These are phyloP conservation scores for Picochlorum sp. DNA, from an alignment of 139 green algal genomes.

Conservation along the genomic window DNA sequence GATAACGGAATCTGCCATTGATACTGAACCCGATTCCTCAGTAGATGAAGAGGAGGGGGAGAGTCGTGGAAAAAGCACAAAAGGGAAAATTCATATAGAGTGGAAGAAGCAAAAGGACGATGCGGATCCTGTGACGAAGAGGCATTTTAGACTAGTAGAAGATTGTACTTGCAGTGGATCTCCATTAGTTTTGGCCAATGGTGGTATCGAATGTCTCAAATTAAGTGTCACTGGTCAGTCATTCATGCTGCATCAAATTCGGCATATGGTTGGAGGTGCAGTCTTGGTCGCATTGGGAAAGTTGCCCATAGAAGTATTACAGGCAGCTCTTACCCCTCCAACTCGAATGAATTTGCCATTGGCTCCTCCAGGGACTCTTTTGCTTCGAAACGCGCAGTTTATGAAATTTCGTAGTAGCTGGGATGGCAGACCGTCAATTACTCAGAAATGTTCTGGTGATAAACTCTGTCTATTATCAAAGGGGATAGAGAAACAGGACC, in stretches of 20 bases:
- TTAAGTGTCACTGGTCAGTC: slow-evolving; percentile 37
- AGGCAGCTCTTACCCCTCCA: slow-evolving; percentile 40
- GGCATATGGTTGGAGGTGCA: slow-evolving; percentile 67
- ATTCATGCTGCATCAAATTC: slow-evolving; percentile 75
- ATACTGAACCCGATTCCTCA: background rate
- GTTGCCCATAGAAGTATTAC: slow-evolving; percentile 48
- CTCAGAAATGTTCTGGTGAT: slow-evolving; percentile 9
- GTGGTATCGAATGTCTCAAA: slow-evolving; percentile 35
- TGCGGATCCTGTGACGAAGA: background rate
- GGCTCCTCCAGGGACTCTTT: slow-evolving; percentile 59
- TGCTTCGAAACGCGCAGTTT: slow-evolving; percentile 48
- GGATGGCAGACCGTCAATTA: background rate
- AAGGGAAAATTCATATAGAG: background rate
- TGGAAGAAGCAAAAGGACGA: background rate
- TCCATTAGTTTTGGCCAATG: slow-evolving; percentile 26
- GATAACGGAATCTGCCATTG: too few relatives aligned
- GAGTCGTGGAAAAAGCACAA: background rate
- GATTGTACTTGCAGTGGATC: background rate
- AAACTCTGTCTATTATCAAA: slow-evolving; percentile 20
- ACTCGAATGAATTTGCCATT: slow-evolving; percentile 51
- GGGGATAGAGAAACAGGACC: slow-evolving; percentile 13
- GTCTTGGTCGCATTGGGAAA: slow-evolving; percentile 43
- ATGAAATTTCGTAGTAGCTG: slow-evolving; percentile 6
- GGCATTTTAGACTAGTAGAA: slow-evolving; percentile 9
- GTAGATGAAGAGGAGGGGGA: background rate